Conservation (phyloP, 805 yeast genomes). For the Wickerhamomyces chaumierensis region DNA sequence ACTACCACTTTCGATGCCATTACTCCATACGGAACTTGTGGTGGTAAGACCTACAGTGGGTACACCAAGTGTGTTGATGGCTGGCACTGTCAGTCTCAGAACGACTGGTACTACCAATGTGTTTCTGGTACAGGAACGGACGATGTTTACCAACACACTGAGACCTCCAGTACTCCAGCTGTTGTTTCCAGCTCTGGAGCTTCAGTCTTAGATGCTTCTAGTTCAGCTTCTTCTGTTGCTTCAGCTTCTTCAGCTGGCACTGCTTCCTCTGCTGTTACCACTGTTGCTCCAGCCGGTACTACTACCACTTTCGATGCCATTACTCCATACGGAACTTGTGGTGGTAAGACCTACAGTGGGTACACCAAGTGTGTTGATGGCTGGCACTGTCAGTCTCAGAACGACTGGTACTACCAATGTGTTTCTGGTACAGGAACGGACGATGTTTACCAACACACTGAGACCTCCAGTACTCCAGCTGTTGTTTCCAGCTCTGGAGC, state of each 20-base stretch:
- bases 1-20: no score
- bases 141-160: no score
- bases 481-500: not conserved
- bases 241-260: conserved; percentile 1
- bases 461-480: no score
- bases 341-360: conserved; percentile 8
- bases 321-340: conserved; percentile 8
- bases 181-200: not conserved
- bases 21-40: no score
- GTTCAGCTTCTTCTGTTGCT: not conserved
- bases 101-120: conserved; percentile 7
- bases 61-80: conserved; percentile 1
- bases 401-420: conserved; percentile 11
- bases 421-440: no score
- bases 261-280: not conserved
- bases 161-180: no score
- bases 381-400: conserved; percentile 5
- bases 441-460: no score
- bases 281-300: no score
- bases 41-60: no score
- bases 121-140: conserved; percentile 1
- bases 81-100: conserved; percentile 3
- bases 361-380: conserved; percentile 7
- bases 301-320: no score
- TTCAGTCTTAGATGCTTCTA: no score